phyloP scores from a whole-genome alignment of 1,284 basidiomycete genomes.

The Ceratobasidium papillatum region DNA sequence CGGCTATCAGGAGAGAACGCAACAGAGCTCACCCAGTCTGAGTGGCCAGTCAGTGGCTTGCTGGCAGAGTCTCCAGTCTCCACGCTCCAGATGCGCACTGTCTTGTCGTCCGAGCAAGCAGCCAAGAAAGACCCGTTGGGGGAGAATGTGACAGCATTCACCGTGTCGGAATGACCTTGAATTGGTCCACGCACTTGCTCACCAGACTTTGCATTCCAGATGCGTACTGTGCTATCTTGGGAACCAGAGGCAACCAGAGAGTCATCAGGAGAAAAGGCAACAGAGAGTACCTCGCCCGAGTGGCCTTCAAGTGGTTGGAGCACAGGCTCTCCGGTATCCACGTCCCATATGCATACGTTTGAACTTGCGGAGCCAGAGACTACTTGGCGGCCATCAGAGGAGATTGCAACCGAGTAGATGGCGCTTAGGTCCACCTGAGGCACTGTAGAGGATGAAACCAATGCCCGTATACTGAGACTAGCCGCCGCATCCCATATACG shows the following conservation, averaged over 20 bases:
- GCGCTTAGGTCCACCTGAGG: too few relatives aligned
- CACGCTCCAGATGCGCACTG: conserved; percentile 25
- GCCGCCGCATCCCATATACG: conserved; percentile 38
- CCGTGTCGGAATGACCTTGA: conserved; percentile 11
- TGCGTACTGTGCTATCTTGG: conserved; percentile 12
- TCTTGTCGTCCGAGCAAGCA: conserved; percentile 24
- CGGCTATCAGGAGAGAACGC: conserved; percentile 25
- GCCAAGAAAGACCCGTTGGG: conserved; percentile 15
- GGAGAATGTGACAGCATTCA: conserved; percentile 20
- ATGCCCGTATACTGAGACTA: not conserved
- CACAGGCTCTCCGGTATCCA: not conserved
- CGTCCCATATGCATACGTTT: conserved; percentile 41
- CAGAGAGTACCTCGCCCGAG: not conserved
- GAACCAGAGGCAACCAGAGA: conserved; percentile 13
- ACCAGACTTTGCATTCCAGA: conserved; percentile 28
- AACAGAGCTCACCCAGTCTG: not conserved
- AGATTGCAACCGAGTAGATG: conserved; percentile 34
- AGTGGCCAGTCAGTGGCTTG: conserved; percentile 19
- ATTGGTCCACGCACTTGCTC: not conserved
- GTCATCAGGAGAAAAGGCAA: conserved; percentile 37
- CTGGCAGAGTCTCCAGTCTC: not conserved
- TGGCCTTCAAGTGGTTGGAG: not conserved
- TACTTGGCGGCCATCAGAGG: conserved; percentile 35
- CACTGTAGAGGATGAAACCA: too few relatives aligned
- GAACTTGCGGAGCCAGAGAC: conserved; percentile 31